Conservation (phyloP, 805 yeast genomes). For the Isabelozyma rhagii region DNA sequence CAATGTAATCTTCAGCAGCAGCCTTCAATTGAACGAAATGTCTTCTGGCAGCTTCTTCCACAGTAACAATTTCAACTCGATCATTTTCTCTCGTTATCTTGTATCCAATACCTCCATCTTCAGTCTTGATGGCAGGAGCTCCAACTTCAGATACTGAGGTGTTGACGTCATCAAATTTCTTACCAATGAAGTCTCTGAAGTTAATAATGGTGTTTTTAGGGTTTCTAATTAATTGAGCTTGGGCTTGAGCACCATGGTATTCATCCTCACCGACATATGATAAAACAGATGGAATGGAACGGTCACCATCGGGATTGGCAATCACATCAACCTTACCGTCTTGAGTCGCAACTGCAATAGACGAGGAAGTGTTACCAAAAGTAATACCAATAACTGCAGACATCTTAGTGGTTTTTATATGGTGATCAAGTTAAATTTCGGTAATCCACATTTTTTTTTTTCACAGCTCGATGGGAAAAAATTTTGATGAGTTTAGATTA, state of each 20-base stretch:
- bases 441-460: too few species aligned
- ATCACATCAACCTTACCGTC: slow-evolving; percentile 96
- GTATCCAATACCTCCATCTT: slow-evolving; percentile 68
- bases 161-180: slow-evolving; percentile 66
- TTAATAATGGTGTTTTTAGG: slow-evolving; percentile 80
- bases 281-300: slow-evolving; percentile 89
- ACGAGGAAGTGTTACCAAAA: slow-evolving; percentile 93
- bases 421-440: not conserved
- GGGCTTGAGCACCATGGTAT: slow-evolving; percentile 96
- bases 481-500: not conserved
- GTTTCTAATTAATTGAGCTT: slow-evolving; percentile 88
- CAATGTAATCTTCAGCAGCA: slow-evolving; percentile 92
- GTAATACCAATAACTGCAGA: slow-evolving; percentile 82
- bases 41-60: slow-evolving; percentile 78
- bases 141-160: slow-evolving; percentile 59
- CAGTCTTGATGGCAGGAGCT: slow-evolving; percentile 55
- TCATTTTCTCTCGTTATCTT: slow-evolving; percentile 51
- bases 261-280: slow-evolving; percentile 93
- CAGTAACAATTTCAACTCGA: slow-evolving; percentile 53
- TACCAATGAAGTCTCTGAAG: slow-evolving; percentile 92
- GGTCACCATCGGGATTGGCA: slow-evolving; percentile 99
- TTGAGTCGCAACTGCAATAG: slow-evolving; percentile 79
- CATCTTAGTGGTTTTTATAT: slow-evolving; percentile 14
- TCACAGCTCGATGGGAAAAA: not conserved
- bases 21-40: slow-evolving; percentile 76